phyloP scores from a whole-genome alignment of 148 eudicot genomes.

The Heliamphora exappendiculata region DNA sequence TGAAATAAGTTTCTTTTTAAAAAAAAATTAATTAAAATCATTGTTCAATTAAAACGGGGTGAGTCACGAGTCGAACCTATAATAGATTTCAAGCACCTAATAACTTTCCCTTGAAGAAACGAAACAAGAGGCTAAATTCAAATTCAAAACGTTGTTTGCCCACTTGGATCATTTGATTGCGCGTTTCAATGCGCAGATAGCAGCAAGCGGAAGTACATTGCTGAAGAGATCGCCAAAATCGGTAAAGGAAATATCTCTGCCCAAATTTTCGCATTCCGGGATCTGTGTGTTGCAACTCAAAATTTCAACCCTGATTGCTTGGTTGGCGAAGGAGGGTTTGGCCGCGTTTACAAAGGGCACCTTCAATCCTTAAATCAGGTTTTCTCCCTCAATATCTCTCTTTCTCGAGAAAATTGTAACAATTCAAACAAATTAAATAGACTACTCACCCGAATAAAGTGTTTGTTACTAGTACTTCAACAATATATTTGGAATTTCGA shows the following conservation, averaged over 20 bases:
- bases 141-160: not conserved
- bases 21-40: too few relatives aligned
- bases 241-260: constrained; percentile 64
- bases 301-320: constrained; percentile 44
- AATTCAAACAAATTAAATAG: too few relatives aligned
- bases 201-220: constrained; percentile 69
- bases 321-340: constrained; percentile 97
- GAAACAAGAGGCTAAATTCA: too few relatives aligned
- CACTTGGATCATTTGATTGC: not conserved
- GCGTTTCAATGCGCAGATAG: constrained; percentile 43
- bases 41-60: too few relatives aligned
- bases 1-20: too few relatives aligned
- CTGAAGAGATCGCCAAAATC: constrained; percentile 58
- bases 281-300: constrained; percentile 49
- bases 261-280: constrained; percentile 45
- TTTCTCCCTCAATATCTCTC: not conserved
- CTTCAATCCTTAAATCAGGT: constrained; percentile 38
- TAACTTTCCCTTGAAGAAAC: too few relatives aligned
- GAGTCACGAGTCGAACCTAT: too few relatives aligned
- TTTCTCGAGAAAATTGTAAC: too few relatives aligned
- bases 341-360: constrained; percentile 75
- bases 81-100: too few relatives aligned
- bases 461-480: too few relatives aligned
- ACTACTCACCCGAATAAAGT: too few relatives aligned
- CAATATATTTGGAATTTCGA: too few relatives aligned